Percentiles rank a stretch among this genome's conserved stretches.
phyloP scores from a whole-genome alignment of 169 alveolate species.

The Eimeria falciformis region DNA sequence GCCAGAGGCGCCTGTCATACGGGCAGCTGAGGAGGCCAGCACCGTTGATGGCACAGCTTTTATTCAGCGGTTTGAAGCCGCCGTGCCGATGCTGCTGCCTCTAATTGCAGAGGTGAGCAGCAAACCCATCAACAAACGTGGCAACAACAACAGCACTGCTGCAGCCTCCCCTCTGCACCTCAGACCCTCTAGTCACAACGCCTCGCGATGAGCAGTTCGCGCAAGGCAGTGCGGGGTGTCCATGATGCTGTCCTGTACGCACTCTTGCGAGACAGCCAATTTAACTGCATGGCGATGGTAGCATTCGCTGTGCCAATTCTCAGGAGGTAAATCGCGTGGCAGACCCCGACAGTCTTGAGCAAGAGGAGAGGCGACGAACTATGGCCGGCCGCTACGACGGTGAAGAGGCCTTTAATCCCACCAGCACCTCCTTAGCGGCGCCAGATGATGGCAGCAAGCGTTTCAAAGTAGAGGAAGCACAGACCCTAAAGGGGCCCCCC shows the following conservation, averaged over 20 bases:
- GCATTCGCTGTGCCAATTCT: background rate
- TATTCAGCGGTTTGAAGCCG: slow-evolving; percentile 52
- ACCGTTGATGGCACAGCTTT: background rate
- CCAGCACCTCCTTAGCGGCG: slow-evolving; percentile 14
- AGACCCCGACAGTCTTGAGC: slow-evolving; percentile 68
- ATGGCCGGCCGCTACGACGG: slow-evolving; percentile 30
- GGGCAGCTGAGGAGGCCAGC: background rate
- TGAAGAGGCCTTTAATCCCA: background rate
- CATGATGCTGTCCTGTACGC: no score
- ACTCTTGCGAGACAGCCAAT: no score
- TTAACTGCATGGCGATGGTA: no score
- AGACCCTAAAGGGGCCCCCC: slow-evolving; percentile 70
- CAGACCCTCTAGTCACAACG: no score
- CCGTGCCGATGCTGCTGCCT: slow-evolving; percentile 67
- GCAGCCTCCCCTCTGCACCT: no score
- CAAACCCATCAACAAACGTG: background rate
- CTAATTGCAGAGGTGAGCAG: slow-evolving; percentile 64
- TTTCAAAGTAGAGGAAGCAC: slow-evolving; percentile 70
- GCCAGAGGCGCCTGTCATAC: background rate
- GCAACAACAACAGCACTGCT: no score
- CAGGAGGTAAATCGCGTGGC: slow-evolving; percentile 70
- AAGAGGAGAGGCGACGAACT: slow-evolving; percentile 42
- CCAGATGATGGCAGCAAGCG: slow-evolving; percentile 25
- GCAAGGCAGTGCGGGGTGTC: no score
- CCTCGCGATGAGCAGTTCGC: no score